Evolutionary conservation across 768 basidiomycete species (phyloP), one percentile per base, ranked within the genome.

Genomic region (Coprinopsis strossmayeri): DNA sequence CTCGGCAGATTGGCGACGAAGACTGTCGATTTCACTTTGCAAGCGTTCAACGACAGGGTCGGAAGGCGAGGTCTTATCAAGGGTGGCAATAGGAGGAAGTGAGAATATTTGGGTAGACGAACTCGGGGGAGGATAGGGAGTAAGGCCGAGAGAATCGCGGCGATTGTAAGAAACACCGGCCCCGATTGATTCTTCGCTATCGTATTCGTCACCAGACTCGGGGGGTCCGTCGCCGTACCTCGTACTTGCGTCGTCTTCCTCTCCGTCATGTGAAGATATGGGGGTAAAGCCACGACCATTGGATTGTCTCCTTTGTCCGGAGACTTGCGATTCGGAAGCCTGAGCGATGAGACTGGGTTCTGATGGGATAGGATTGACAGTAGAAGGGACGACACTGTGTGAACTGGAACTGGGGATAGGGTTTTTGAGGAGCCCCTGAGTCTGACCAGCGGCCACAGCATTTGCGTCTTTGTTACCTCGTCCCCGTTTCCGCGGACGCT

Each of bases 401-500:
- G 37, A 7, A 12, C 7, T 38, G 12, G 37, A 38, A 32, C 9
- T 15, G 30, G 30, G 30, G 15, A 32, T 32, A 32, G 30, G 30
- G n/a, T n/a, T n/a, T n/a, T n/a, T n/a, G n/a, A n/a, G n/a, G n/a
- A n/a, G n/a, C n/a, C n/a, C n/a, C n/a, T n/a, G n/a, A n/a, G n/a
- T n/a, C n/a, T n/a, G n/a, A n/a, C n/a, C n/a, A n/a, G n/a, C n/a
- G n/a, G n/a, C 58, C 10, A 41, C 41, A 25, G 51, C 57, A 17
- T 21, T 24, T 15, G 50, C 23, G n/a, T 72, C 70, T 59, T 82
- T 80, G 50, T 73, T 77, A 7, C 77, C 65, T 17, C 84, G 74
- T 21, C 86, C 86, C 49, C 88, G 78, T 61, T 90, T 91, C 18
- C 88, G 78, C 35, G 88, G 88, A 49, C 88, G 79, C 66, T 91